Conservation (phyloP, 352 stramenopile species). For the Phytophthora vignae region DNA sequence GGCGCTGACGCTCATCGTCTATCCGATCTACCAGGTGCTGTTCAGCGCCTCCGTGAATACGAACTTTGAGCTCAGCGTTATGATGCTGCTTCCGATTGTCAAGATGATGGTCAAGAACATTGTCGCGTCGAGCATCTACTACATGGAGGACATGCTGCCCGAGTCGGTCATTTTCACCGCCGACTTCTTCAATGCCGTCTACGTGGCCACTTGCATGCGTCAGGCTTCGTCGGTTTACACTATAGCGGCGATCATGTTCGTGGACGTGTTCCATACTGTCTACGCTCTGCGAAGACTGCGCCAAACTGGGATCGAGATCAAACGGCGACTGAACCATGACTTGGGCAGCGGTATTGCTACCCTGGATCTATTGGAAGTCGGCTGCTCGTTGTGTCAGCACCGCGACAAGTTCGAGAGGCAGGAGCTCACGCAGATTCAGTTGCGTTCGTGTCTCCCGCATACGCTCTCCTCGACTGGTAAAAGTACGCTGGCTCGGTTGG, state of each 20-base stretch:
- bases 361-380: slow-evolving; percentile 7
- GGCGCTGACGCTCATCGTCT: slow-evolving; percentile 19
- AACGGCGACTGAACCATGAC: slow-evolving; percentile 9
- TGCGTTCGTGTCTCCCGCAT: slow-evolving; percentile 27
- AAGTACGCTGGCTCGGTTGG: slow-evolving; percentile 12
- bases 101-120: slow-evolving; percentile 32
- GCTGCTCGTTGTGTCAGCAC: slow-evolving; percentile 18
- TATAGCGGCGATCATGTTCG: background rate
- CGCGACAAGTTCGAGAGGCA: slow-evolving; percentile 22
- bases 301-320: slow-evolving; percentile 4
- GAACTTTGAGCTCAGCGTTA: slow-evolving; percentile 11
- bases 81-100: slow-evolving; percentile 21
- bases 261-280: slow-evolving; percentile 11
- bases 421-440: slow-evolving; percentile 16
- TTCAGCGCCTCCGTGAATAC: slow-evolving; percentile 14
- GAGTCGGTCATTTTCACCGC: slow-evolving; percentile 56
- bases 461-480: slow-evolving; percentile 10
- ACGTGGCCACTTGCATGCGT: slow-evolving; percentile 32
- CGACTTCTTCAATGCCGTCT: slow-evolving; percentile 61
- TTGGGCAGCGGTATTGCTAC: background rate
- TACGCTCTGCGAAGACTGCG: slow-evolving; percentile 9
- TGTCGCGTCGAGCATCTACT: slow-evolving; percentile 24
- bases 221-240: background rate
- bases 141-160: slow-evolving; percentile 40
- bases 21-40: slow-evolving; percentile 20